Base-by-base conservation (phyloP, 2,329 filamentous ascomycete genomes). In the Talaromyces sp. region DNA sequence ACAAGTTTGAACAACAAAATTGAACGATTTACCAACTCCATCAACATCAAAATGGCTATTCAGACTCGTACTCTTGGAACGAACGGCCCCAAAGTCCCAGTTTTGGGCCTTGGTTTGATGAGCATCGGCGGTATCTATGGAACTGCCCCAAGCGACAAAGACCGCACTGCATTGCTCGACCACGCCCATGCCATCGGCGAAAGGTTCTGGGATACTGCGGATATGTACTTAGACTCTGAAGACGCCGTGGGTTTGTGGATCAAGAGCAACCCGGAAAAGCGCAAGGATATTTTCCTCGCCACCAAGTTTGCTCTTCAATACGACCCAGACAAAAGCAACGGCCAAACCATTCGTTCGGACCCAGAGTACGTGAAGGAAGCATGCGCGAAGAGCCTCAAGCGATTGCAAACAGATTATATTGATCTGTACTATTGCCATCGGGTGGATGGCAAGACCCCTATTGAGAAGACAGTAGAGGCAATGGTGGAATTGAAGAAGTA, bases 351-450 rank as follows among this genome's bases (percentile, higher is more conserved):
- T 24, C 50, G 43, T 51, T 51, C 41, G 12, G 55, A 61, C 19
- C 61, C 61, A 3, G 61, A 62, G 21, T 62, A 62, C 50, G n/a
- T 58, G 7, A 61, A 61, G 19, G 17, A 58, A 14, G 61, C 61
- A 7, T 62, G 58, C 38, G 61, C 57, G 26, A 62, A 35, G 11
- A 46, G 41, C 26, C 43, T 55, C 14, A 48, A 48, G 19, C 29
- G 52, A 3, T 60, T 62, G 31, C 26, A 61, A 11, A 54, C 51
- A 19, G 41, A 57, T 11, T 60, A 29, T 14, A 60, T 62, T 32
- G 61, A 62, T 57, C 24, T 83, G 6, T 87, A 85, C 63, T 79
- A 81, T 64, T 79, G 75, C 60, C 79, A 80, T 7, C 76, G 84
- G 29, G 75, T 83, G 35, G 84, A 87, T 66, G 70, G 69, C 43